Base-by-base conservation (phyloP, 2,329 filamentous ascomycete species). In the Aquanectria penicillioides region DNA sequence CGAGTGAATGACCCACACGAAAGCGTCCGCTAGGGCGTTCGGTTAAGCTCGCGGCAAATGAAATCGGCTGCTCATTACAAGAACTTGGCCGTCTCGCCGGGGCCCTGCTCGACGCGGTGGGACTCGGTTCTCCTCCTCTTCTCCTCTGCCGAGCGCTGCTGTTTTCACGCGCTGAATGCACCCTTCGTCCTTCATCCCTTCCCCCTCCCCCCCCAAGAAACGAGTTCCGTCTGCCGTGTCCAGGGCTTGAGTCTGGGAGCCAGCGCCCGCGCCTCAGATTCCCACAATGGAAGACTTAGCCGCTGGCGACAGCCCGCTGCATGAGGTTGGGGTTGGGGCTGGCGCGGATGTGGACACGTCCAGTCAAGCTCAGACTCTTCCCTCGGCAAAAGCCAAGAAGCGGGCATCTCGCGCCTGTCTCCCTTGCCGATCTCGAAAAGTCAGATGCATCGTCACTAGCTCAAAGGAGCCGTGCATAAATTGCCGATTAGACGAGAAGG, bases 391-490 rank as follows among this genome's bases (percentile, higher is more conserved):
- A 23, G 11, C 55, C 0, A 65, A 64, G 20, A 69, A 67, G 36
- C 54, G 67, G 12, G 65, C 67, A 3, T 63, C 67, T 3, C 49
- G 67, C 10, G 67, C 67, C 2, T 69, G 67, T 12, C 61, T 68
- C 11, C 41, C 66, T 0, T 69, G 67, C 47, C 67, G 67, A n/a
- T 47, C 63, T 6, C 49, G 67, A 29, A 69, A 69, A 20, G 67
- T 69, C 9, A 57, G 67, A 17, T 69, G 67, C 44, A 69, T 69
- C 26, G 62, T 69, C 13, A 65, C 66, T 25, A 56, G 57, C 25
- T 63, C 65, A 1, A 40, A 64, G n/a, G 53, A 51, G 18, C 67
- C 67, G 12, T 69, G 67, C 48, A 62, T 69, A 61, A 69, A 69
- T 13, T 69, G 67, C 40, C 61, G 62, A 37, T 62, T 69, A 11